Percentiles rank a stretch among this genome's conserved stretches.
Evolutionary conservation across 2,329 filamentous ascomycete genomes (phyloP).

Genomic region (Mariannaea elegans): DNA sequence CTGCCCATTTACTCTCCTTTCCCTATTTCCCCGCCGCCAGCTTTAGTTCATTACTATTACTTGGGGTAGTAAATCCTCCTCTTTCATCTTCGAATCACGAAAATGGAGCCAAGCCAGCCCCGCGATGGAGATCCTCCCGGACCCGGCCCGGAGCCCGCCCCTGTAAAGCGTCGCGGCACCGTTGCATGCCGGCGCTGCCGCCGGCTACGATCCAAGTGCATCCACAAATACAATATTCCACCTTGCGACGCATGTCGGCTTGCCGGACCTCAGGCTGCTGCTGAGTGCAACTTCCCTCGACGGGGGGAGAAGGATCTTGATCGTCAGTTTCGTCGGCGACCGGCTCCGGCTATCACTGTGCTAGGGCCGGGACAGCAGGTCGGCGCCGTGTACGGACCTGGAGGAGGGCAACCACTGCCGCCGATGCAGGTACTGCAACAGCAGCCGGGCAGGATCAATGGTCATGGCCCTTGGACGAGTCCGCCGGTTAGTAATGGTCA

Average conservation of each 20-base stretch:
- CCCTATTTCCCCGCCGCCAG: not conserved
- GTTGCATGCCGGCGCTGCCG: conserved; percentile 34
- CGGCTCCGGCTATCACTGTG: not conserved
- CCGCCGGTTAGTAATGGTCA: not conserved
- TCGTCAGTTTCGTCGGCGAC: conserved; percentile 32
- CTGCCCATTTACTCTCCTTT: not conserved
- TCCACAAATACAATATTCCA: conserved; percentile 24
- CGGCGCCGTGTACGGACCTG: not conserved
- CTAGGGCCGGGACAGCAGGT: not conserved
- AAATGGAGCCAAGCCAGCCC: not conserved
- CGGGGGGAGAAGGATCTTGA: conserved; percentile 34
- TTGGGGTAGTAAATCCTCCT: not conserved
- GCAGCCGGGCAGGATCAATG: not conserved
- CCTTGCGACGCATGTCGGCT: conserved; percentile 33
- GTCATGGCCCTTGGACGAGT: not conserved
- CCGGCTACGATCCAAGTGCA: conserved; percentile 35
- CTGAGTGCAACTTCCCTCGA: conserved; percentile 32
- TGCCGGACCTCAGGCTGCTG: conserved; percentile 17
- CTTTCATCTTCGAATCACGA: not conserved
- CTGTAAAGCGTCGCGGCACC: conserved; percentile 27
- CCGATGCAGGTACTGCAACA: not conserved
- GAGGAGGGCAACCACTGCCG: not conserved
- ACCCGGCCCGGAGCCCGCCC: not conserved
- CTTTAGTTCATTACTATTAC: no score
- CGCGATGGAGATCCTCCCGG: not conserved